Evolutionary conservation across 176 grass and related monocot species (phyloP), one percentile per base, ranked within the genome.

Genomic region (Avena sativa): DNA sequence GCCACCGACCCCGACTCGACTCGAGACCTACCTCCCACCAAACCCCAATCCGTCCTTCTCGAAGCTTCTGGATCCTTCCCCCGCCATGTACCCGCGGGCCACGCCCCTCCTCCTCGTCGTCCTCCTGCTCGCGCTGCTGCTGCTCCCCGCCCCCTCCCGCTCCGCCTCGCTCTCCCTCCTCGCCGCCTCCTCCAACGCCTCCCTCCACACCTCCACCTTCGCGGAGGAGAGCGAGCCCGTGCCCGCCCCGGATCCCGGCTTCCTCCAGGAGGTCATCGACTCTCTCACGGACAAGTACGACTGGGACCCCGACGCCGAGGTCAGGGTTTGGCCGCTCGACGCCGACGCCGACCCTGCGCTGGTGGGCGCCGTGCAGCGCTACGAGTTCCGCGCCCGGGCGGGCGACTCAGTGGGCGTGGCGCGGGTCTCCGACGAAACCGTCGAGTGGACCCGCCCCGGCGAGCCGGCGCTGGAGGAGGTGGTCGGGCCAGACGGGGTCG

Each of bases 261-360:
- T 96, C 83, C 83, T 99, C 7, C 65, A 87, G 26, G 91, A 93
- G 82, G 84, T 99, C 87, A 86, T 90, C 13, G 81, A 96, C 51
- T 83, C 87, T 32, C 84, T 96, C 25, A 78, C 92, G 19, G 85
- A 81, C 64, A 99, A 89, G 89, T 93, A 96, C 79, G 56, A 58
- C 47, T 99, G 97, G 97, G 90, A 94, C 52, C 88, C 81, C 4
- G 71, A 91, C 53, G 83, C 88, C 11, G 91, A 88, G 60, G 87
- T 91, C 19, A 69, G 90, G 83, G 75, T 96, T 77, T 90, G 86
- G 88, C 87, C 85, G 80, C 87, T 93, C 38, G 92, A 94, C 72
- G 83, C 75, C 49, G 82, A 66, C 28, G 83, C 75, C 55, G 82
- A 66, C 28, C 20, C 49, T 11, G 84, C 86, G 19, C 89, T 82